Base-by-base conservation (phyloP, 2,329 filamentous ascomycete species). In the Ceratocystis huliohia region DNA sequence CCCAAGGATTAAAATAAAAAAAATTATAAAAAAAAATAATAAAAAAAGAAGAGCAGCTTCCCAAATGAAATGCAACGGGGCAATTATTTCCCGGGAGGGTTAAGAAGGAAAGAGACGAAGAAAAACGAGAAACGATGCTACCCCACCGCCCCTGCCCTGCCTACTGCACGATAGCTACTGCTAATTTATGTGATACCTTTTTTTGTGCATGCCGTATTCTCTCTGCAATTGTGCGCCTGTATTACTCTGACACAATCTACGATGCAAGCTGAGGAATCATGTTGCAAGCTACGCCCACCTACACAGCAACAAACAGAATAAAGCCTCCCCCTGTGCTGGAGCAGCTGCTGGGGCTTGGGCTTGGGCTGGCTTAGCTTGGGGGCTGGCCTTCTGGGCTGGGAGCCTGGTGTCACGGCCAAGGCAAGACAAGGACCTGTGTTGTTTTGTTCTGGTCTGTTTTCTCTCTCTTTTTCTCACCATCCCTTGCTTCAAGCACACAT, bases 211-310 rank as follows among this genome's bases (percentile, higher is more conserved):
- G 48, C 48, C 48, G 8, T 53, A 20, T 10, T 22, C 3, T 25
- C 22, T 50, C 10, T 10, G 20, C 25, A 15, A 25, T 25, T 53
- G 48, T n/a, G 46, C 46, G 46, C 6, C 17, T 22, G 20, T 53
- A 53, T 53, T 28, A 53, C 48, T 53, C 48, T 53, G 48, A 53
- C 22, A 53, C 48, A 53, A 53, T 53, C 22, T 25, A 53, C 48
- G 48, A 53, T 53, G 48, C 48, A 25, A 53, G 48, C 48, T 53
- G 48, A 53, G 22, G 48, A 28, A 25, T 25, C 48, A 53, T 53
- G 22, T 28, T 28, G 8, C 46, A 48, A 48, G 33, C 13, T 37
- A 37, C 33, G 33, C 37, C 37, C 37, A 41, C 13, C 37, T 41
- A 41, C 46, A 22, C 48, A 53, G 48, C 48, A 53, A 25, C 48